These are phyloP conservation scores for Collybiopsis confluens DNA, from an alignment of 768 basidiomycete genomes.

Conservation along the genomic window DNA sequence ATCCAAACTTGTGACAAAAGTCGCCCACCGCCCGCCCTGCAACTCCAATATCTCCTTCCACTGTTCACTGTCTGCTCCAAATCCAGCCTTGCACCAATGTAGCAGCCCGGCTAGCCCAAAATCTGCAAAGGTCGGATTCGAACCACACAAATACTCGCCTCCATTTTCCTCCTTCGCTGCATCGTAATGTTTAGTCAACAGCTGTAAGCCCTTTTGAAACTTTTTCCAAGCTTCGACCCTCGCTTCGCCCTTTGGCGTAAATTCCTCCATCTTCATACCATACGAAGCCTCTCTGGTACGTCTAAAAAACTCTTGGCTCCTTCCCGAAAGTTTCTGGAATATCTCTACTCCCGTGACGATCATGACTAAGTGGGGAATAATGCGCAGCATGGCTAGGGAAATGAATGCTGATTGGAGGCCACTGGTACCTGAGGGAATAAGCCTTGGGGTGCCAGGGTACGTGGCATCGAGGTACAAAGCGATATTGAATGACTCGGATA, in stretches of 20 bases:
- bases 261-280: slow-evolving; percentile 29
- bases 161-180: slow-evolving; percentile 16
- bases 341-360: slow-evolving; percentile 11
- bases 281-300: slow-evolving; percentile 22
- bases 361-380: slow-evolving; percentile 14
- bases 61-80: slow-evolving; percentile 21
- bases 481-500: slow-evolving; percentile 35
- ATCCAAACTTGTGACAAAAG: slow-evolving; percentile 16
- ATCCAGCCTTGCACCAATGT: slow-evolving; percentile 18
- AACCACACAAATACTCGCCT: slow-evolving; percentile 22
- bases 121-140: slow-evolving; percentile 25
- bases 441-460: slow-evolving; percentile 30
- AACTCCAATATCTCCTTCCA: slow-evolving; percentile 25
- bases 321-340: slow-evolving; percentile 21
- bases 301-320: slow-evolving; percentile 31
- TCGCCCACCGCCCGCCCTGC: slow-evolving; percentile 26
- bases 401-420: slow-evolving; percentile 14
- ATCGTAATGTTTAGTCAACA: slow-evolving; percentile 11
- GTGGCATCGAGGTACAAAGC: slow-evolving; percentile 37
- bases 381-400: background rate
- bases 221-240: slow-evolving; percentile 25
- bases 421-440: slow-evolving; percentile 26
- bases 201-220: slow-evolving; percentile 19
- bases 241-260: slow-evolving; percentile 22
- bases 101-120: slow-evolving; percentile 22